These are phyloP conservation scores for Saccharomycopsis babjevae DNA, from an alignment of 805 yeast genomes.

Conservation along the genomic window DNA sequence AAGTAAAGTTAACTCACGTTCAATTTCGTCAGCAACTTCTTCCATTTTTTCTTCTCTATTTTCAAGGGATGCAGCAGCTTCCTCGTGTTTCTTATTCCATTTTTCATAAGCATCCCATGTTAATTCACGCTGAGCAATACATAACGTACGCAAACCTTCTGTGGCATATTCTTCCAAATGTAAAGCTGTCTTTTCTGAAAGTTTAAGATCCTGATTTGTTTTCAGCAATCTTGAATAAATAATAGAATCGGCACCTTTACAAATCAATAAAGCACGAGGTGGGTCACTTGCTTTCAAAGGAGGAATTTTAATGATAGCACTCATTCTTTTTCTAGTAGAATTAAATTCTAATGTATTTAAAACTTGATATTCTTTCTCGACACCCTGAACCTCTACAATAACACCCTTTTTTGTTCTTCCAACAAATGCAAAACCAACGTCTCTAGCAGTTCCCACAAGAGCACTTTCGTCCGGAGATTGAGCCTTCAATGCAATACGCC, in stretches of 20 bases:
- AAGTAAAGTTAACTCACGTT: constrained; percentile 49
- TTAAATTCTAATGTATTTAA: constrained; percentile 68
- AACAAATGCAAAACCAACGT: constrained; percentile 58
- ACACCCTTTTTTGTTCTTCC: constrained; percentile 61
- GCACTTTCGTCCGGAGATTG: constrained; percentile 89
- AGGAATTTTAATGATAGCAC: constrained; percentile 67
- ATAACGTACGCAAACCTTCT: constrained; percentile 74
- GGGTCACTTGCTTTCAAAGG: constrained; percentile 33
- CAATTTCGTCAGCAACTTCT: constrained; percentile 63
- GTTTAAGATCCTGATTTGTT: constrained; percentile 33
- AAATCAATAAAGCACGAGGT: constrained; percentile 54
- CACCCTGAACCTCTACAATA: constrained; percentile 60
- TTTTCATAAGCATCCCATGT: constrained; percentile 48
- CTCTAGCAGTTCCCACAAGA: constrained; percentile 70
- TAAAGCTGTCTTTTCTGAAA: constrained; percentile 55
- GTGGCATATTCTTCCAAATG: constrained; percentile 73
- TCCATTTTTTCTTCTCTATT: constrained; percentile 66
- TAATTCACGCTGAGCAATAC: constrained; percentile 64
- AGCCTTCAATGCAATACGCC: constrained; percentile 50
- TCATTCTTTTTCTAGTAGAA: constrained; percentile 82
- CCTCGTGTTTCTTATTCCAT: constrained; percentile 55
- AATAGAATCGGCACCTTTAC: constrained; percentile 81
- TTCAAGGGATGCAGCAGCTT: constrained; percentile 54
- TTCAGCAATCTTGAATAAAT: constrained; percentile 53
- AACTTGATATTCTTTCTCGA: constrained; percentile 58